Percentiles rank a stretch among this genome's conserved stretches.
Evolutionary conservation across 2,329 filamentous ascomycete species (phyloP).

Genomic region (Beauveria australis): DNA sequence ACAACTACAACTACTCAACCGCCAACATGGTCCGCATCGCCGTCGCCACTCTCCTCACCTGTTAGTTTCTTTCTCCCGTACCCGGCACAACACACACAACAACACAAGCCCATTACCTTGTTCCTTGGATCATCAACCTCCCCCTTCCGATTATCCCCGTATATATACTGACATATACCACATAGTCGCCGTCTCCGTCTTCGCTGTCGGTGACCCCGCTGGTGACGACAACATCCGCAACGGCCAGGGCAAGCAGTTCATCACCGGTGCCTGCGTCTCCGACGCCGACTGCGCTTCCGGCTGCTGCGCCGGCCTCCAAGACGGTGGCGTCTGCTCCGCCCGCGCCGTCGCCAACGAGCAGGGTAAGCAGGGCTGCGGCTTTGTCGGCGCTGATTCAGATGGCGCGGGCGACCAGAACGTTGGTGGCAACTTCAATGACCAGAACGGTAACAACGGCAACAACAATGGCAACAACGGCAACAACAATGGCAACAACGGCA

Average conservation of each 20-base stretch:
- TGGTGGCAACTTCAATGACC: not conserved
- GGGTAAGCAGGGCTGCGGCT: slow-evolving; percentile 27
- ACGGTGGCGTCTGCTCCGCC: slow-evolving; percentile 22
- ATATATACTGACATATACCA: not conserved
- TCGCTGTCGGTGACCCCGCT: slow-evolving; percentile 15
- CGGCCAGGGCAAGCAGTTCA: slow-evolving; percentile 20
- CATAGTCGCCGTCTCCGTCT: slow-evolving; percentile 13
- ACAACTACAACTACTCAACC: not conserved
- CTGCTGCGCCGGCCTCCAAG: slow-evolving; percentile 21
- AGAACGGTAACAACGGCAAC: not conserved
- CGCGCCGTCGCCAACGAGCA: slow-evolving; percentile 18
- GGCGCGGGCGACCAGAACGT: not conserved
- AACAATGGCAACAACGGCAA: not conserved
- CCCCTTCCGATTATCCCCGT: not conserved
- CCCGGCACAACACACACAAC: no score
- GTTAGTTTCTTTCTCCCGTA: slow-evolving; percentile 13
- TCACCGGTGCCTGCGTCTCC: slow-evolving; percentile 19
- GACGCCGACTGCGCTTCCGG: slow-evolving; percentile 22
- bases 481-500: not conserved
- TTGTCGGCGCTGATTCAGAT: slow-evolving; percentile 11
- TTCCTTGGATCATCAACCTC: not conserved
- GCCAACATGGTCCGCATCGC: slow-evolving; percentile 27
- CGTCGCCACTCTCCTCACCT: slow-evolving; percentile 17
- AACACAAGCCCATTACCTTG: no score
- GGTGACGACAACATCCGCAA: slow-evolving; percentile 19